These are phyloP conservation scores for Leptomonas pyrrhocoris DNA, from an alignment of 208 protist species.

Conservation along the genomic window DNA sequence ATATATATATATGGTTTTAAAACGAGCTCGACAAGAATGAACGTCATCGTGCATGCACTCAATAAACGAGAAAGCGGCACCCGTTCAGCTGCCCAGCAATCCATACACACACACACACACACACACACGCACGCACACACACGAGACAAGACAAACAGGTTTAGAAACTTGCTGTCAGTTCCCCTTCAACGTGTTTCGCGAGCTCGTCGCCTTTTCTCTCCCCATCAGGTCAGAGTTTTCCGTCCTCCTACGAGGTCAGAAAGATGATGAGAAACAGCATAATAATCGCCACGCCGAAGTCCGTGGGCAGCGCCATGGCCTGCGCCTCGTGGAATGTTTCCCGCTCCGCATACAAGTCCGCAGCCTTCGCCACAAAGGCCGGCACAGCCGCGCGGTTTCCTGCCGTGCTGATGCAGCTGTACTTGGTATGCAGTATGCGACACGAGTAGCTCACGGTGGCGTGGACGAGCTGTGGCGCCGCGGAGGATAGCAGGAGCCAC, in stretches of 20 bases:
- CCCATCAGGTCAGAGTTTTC: too few species aligned
- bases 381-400: constrained; percentile 28
- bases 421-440: constrained; percentile 77
- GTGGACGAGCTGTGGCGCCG: constrained; percentile 77
- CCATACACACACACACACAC: too few species aligned
- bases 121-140: too few species aligned
- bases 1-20: too few species aligned
- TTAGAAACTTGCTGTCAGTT: too few species aligned
- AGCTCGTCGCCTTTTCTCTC: neutral
- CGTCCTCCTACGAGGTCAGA: constrained; percentile 33
- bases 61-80: too few species aligned
- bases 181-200: neutral
- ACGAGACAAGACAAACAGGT: too few species aligned
- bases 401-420: constrained; percentile 54
- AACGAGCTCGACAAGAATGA: too few species aligned
- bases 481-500: constrained; percentile 61
- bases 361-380: constrained; percentile 50
- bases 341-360: constrained; percentile 36
- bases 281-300: constrained; percentile 60
- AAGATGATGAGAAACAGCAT: constrained; percentile 64
- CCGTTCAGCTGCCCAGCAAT: too few species aligned
- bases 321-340: constrained; percentile 66
- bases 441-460: constrained; percentile 65
- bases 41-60: too few species aligned
- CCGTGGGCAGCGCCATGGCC: constrained; percentile 50